Evolutionary conservation across 202 grass and related monocot species (phyloP).

Genomic region (Brachypodium distachyon): DNA sequence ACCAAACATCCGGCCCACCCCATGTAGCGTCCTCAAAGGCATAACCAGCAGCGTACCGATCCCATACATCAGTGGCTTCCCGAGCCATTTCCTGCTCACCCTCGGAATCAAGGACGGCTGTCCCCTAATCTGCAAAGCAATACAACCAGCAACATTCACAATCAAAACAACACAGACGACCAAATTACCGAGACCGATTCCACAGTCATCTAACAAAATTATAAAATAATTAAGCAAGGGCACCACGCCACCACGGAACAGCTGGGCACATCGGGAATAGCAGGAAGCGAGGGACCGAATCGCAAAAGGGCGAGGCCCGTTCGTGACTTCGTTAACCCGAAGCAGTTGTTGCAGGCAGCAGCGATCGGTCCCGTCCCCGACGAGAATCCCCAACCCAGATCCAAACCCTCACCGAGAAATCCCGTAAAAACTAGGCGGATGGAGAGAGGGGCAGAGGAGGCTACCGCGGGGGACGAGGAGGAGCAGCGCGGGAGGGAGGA

Average conservation of each 20-base stretch:
- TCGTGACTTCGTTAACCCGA: neutral
- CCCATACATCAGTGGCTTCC: slow-evolving; percentile 69
- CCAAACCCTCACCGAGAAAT: neutral
- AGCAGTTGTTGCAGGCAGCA: neutral
- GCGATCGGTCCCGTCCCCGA: neutral
- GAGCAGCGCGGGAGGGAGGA: slow-evolving; percentile 63
- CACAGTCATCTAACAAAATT: neutral
- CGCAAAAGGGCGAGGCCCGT: neutral
- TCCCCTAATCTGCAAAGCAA: slow-evolving; percentile 56
- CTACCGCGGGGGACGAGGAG: slow-evolving; percentile 44
- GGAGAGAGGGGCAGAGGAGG: neutral
- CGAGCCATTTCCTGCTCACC: slow-evolving; percentile 73
- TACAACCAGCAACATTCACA: neutral
- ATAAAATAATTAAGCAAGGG: neutral
- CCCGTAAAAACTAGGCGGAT: neutral
- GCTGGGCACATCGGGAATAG: neutral
- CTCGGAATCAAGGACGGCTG: slow-evolving; percentile 55
- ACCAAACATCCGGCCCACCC: slow-evolving; percentile 66
- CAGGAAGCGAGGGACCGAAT: neutral
- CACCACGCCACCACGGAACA: neutral
- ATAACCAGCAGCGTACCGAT: slow-evolving; percentile 57
- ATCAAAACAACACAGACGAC: neutral
- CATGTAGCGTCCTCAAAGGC: slow-evolving; percentile 79
- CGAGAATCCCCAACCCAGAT: neutral
- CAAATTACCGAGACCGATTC: neutral